phyloP scores from a whole-genome alignment of 345 rosid species.

The Lumnitzera littorea region DNA sequence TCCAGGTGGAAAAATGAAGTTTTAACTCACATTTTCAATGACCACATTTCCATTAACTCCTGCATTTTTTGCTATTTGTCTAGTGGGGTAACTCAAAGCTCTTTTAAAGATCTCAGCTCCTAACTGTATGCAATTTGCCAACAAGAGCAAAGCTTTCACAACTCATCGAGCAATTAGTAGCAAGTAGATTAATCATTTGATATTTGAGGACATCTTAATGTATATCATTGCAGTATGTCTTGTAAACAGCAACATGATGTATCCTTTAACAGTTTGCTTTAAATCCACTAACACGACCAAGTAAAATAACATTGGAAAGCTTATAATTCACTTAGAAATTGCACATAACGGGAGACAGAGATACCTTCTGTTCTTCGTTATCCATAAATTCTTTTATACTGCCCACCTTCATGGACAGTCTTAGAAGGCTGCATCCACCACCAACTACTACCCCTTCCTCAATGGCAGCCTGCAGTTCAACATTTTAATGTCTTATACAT shows the following conservation, averaged over 20 bases:
- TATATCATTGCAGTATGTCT: too few relatives aligned
- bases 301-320: too few relatives aligned
- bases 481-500: conserved; percentile 13
- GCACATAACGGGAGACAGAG: background rate
- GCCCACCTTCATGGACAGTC: conserved; percentile 66
- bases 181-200: too few relatives aligned
- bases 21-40: conserved; percentile 48
- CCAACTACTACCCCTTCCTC: conserved; percentile 96
- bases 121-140: conserved; percentile 31
- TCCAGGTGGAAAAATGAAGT: too few relatives aligned
- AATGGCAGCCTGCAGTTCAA: conserved; percentile 62
- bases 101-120: conserved; percentile 88
- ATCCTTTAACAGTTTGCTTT: too few relatives aligned
- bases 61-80: conserved; percentile 78
- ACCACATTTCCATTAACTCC: conserved; percentile 74
- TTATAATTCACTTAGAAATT: too few relatives aligned
- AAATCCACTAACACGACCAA: too few relatives aligned
- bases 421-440: conserved; percentile 82
- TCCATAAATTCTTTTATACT: conserved; percentile 54
- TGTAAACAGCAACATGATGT: too few relatives aligned
- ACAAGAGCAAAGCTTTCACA: background rate
- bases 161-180: too few relatives aligned
- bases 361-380: conserved; percentile 78
- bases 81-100: conserved; percentile 74
- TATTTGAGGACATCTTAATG: too few relatives aligned